These are phyloP conservation scores for Rhododendron williamsianum DNA, from an alignment of 148 eudicot species.

Conservation along the genomic window DNA sequence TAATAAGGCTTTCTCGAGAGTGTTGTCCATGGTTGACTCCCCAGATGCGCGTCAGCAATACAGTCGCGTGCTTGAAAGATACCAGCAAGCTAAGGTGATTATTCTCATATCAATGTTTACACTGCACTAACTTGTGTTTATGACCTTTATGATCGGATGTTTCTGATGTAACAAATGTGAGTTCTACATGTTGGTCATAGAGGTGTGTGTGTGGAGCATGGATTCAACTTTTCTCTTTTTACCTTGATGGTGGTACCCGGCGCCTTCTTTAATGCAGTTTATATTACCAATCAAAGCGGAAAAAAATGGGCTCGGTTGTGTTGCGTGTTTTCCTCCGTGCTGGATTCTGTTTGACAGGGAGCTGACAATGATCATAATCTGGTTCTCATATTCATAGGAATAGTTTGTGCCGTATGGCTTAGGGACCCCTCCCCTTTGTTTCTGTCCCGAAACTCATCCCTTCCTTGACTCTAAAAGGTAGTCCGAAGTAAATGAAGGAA, in stretches of 20 bases:
- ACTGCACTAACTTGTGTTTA: not conserved
- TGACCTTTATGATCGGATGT: not conserved
- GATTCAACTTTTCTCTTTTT: not conserved
- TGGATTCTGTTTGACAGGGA: conserved; percentile 52
- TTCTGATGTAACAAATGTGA: not conserved
- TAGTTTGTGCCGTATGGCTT: not conserved
- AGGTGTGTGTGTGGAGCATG: not conserved
- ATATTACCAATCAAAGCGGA: not conserved
- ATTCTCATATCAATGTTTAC: not conserved
- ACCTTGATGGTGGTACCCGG: not conserved
- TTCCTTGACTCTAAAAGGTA: not conserved
- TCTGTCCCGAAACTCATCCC: not conserved
- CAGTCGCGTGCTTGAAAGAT: conserved; percentile 67
- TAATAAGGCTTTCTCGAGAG: conserved; percentile 81
- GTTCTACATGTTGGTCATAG: not conserved
- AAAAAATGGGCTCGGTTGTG: not conserved
- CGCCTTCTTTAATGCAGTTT: not conserved
- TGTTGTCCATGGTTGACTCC: conserved; percentile 76
- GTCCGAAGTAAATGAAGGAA: not conserved
- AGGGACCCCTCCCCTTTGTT: not conserved
- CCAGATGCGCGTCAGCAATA: conserved; percentile 80
- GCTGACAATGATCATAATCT: not conserved
- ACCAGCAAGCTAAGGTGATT: conserved; percentile 77
- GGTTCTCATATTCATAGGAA: not conserved
- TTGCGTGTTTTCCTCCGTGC: conserved; percentile 17